phyloP scores from a whole-genome alignment of 345 rosid genomes.

The Geranium rotundifolium region DNA sequence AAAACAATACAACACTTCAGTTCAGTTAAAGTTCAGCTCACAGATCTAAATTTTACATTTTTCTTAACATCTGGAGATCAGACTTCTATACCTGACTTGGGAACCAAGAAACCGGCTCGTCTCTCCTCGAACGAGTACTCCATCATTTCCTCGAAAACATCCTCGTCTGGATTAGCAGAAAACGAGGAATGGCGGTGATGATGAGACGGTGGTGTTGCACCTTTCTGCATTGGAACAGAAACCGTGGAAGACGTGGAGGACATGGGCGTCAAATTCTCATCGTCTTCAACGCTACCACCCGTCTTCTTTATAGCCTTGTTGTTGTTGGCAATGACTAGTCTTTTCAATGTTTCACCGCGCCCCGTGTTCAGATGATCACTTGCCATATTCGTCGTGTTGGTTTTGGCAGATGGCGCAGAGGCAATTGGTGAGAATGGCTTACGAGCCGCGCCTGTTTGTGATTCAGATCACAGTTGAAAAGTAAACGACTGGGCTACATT shows the following conservation, averaged over 20 bases:
- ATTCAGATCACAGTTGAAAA: neutral
- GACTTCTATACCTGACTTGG: slow-evolving; percentile 28
- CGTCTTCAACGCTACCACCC: slow-evolving; percentile 17
- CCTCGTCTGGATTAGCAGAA: no score
- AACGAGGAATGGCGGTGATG: slow-evolving; percentile 1
- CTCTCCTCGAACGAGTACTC: slow-evolving; percentile 75
- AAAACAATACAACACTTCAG: no score
- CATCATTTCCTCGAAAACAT: slow-evolving; percentile 24
- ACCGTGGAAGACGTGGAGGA: slow-evolving; percentile 47
- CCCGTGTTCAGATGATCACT: slow-evolving; percentile 17
- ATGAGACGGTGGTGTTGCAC: slow-evolving; percentile 47
- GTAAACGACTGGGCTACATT: no score
- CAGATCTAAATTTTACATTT: no score
- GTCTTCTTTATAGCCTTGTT: slow-evolving; percentile 35
- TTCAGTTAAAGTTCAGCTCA: no score
- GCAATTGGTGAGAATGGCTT: slow-evolving; percentile 70
- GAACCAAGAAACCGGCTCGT: slow-evolving; percentile 52
- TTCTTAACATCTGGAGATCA: neutral
- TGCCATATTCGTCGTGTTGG: slow-evolving; percentile 21
- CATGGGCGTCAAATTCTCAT: slow-evolving; percentile 38
- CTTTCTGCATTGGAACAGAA: slow-evolving; percentile 55
- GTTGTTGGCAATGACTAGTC: slow-evolving; percentile 16
- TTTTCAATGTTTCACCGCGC: slow-evolving; percentile 9
- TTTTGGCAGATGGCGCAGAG: slow-evolving; percentile 37
- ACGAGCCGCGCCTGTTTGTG: slow-evolving; percentile 35